phyloP scores from a whole-genome alignment of 2,329 filamentous ascomycete species.

The Fusarium foetens region DNA sequence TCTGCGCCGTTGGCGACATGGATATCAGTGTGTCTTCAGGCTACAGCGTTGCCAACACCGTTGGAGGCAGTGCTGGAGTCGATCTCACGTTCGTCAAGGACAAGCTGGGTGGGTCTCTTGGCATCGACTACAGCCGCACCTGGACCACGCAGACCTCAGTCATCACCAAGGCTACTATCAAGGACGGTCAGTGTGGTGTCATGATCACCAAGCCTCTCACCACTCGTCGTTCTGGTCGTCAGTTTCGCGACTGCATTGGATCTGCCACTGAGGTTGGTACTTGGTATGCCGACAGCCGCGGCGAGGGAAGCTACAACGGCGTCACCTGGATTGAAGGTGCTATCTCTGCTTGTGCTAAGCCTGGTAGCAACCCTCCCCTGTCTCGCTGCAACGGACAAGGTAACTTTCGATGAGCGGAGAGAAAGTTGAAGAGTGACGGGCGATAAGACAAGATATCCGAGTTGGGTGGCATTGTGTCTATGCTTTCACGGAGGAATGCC shows the following conservation, averaged over 20 bases:
- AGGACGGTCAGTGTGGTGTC: not conserved
- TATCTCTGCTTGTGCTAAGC: not conserved
- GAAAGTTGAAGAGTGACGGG: fast-evolving
- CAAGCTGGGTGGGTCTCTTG: not conserved
- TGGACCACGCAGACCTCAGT: not conserved
- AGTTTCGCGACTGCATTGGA: not conserved
- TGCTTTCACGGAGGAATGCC: fast-evolving
- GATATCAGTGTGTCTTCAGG: not conserved
- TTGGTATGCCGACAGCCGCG: not conserved
- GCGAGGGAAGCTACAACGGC: not conserved
- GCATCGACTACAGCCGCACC: not conserved
- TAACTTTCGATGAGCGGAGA: not conserved
- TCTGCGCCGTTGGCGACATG: not conserved
- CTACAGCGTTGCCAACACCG: not conserved
- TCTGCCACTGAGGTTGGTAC: not conserved
- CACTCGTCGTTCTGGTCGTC: not conserved
- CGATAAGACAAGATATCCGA: not conserved
- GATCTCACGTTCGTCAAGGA: not conserved
- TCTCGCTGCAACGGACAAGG: not conserved
- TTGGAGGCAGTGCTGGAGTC: not conserved
- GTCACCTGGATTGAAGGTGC: not conserved
- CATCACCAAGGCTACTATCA: not conserved
- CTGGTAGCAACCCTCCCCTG: not conserved
- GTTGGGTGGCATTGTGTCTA: not conserved
- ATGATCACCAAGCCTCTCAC: not conserved